Base-by-base conservation (phyloP, 495 filamentous ascomycete species). In the Aspergillus panamensis region DNA sequence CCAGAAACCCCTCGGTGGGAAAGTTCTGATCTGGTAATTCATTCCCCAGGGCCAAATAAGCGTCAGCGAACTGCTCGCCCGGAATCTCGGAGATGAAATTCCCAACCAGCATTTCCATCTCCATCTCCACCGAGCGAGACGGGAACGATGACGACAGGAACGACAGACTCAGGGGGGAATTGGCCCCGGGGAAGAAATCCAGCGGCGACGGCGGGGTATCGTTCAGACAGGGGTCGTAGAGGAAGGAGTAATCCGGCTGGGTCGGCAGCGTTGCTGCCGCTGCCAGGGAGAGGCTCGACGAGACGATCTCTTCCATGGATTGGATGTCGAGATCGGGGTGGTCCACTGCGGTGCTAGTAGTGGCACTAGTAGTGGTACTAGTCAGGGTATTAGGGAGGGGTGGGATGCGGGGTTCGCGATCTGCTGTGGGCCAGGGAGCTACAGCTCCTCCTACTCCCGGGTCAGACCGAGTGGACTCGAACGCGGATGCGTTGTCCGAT, bases 51-150 rank as follows among this genome's bases (percentile, higher is more conserved):
- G 33, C 30, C 19, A 49, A 31, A 25, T 54, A 45, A 3, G 6
- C 4, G 1, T 43, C 52, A 6, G 52, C 12, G 3, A 50, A 16
- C 12, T 52, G 53, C 4, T 33, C 42, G 7, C 29, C 47, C 8
- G 54, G 54, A n/a, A 53, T 33, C 33, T 62, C 53, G 8, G 53
- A 42, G 16, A 54, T 52, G 29, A 62, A 62, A 29, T 62, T 53
- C n/a, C 33, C 54, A 13, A 62, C 37, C 21, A 57, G 45, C 59
- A 57, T 50, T 16, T 58, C 59, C 6, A 62, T 30, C 21, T 53
- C 37, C 59, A 57, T 50, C 21, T 58, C 59, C 6, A 62, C 44
- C 2, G 59, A 53, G 19, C 35, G 33, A 5, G 59, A 48, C 1
- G 59, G 42, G 0, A 57, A 16, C 17, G 59, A 53, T 3, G 53